A percentile compares a stretch with the other conserved stretches of the same genome.
phyloP scores from a whole-genome alignment of 768 basidiomycete genomes.

The Dacryopinax primogenitus region DNA sequence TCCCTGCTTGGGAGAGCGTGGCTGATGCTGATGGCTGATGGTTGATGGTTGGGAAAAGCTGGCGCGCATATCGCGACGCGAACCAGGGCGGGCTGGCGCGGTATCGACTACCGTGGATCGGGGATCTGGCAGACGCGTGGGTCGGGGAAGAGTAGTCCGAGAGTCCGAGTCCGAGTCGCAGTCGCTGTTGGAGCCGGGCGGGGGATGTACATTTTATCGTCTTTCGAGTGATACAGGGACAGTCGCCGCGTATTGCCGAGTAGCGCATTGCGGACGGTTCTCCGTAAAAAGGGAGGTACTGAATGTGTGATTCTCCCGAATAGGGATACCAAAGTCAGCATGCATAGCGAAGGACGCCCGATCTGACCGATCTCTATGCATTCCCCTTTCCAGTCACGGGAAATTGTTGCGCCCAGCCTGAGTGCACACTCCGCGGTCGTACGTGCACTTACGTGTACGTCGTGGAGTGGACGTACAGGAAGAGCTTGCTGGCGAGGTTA shows the following conservation, averaged over 20 bases:
- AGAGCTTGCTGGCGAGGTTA: neutral
- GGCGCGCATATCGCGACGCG: conserved; percentile 43
- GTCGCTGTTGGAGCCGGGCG: too few relatives aligned
- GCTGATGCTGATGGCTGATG: neutral
- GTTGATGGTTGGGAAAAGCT: too few relatives aligned
- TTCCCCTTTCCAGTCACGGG: too few relatives aligned
- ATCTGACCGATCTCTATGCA: neutral
- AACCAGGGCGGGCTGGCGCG: conserved; percentile 39
- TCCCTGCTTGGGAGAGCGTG: conserved; percentile 12
- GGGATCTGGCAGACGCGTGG: conserved; percentile 55
- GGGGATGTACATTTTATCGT: neutral
- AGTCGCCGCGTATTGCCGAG: neutral
- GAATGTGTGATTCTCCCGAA: neutral
- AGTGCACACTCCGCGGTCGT: too few relatives aligned
- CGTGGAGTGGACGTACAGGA: neutral
- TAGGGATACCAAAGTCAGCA: neutral
- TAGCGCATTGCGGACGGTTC: neutral
- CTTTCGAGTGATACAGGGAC: neutral
- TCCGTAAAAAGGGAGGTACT: neutral
- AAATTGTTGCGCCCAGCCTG: too few relatives aligned
- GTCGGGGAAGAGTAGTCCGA: conserved; percentile 47
- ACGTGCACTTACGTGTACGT: neutral
- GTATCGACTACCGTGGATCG: conserved; percentile 51
- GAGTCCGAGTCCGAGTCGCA: too few relatives aligned
- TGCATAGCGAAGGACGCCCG: neutral